Evolutionary conservation across 345 rosid species (phyloP).

Genomic region (Geranium rotundifolium): DNA sequence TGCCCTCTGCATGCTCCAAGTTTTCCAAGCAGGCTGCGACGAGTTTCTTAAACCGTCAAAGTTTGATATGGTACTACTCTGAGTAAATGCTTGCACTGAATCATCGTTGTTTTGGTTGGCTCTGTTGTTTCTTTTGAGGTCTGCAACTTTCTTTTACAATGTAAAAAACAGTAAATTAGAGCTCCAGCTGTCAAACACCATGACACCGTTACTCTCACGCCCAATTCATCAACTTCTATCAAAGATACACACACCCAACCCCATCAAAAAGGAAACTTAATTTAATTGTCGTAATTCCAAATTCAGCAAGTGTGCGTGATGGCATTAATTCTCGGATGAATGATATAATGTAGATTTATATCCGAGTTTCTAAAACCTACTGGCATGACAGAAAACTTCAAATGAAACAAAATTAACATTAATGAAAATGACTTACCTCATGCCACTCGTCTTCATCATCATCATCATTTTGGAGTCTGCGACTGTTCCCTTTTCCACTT

Average conservation of each 20-base stretch:
- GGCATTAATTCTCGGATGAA: too few relatives aligned
- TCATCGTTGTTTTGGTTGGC: slow-evolving; percentile 14
- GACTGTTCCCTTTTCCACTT: slow-evolving; percentile 28
- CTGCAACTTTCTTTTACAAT: slow-evolving; percentile 59
- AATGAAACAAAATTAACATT: slow-evolving; percentile 2
- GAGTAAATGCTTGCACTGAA: slow-evolving; percentile 14
- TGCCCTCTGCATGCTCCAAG: slow-evolving; percentile 63
- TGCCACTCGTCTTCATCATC: slow-evolving; percentile 21
- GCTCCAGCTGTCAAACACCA: neutral
- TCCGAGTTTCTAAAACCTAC: too few relatives aligned
- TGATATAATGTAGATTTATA: too few relatives aligned
- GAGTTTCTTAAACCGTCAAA: slow-evolving; percentile 21
- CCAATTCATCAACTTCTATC: too few relatives aligned
- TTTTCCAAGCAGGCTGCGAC: slow-evolving; percentile 51
- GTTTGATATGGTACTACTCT: slow-evolving; percentile 18
- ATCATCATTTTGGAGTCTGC: slow-evolving; percentile 15
- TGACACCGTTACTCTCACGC: too few relatives aligned
- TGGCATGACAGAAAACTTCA: neutral
- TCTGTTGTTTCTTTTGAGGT: slow-evolving; percentile 15
- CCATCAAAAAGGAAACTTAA: too few relatives aligned
- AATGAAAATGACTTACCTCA: slow-evolving; percentile 35
- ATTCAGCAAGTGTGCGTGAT: too few relatives aligned
- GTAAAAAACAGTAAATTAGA: slow-evolving; percentile 22
- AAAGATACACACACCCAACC: too few relatives aligned
- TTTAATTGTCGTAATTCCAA: too few relatives aligned